Evolutionary conservation across 768 basidiomycete genomes (phyloP).

Genomic region (Gymnopilus dilepis): DNA sequence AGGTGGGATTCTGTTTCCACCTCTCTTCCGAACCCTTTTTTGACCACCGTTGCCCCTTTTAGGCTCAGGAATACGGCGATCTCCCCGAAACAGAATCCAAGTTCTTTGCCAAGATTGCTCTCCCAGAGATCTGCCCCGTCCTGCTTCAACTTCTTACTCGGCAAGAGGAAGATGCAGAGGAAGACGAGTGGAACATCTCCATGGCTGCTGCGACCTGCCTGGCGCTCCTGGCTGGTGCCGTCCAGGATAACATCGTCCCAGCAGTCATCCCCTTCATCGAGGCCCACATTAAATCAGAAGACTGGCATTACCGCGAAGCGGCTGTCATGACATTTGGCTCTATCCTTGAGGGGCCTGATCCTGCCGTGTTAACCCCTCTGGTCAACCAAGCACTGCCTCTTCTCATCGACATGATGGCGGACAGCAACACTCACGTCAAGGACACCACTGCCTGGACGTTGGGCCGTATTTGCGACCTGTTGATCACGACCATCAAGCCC

Average conservation of each 20-base stretch:
- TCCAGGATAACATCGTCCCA: constrained; percentile 88
- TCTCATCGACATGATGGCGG: constrained; percentile 94
- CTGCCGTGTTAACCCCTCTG: constrained; percentile 83
- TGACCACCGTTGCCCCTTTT: constrained; percentile 11
- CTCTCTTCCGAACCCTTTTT: constrained; percentile 2
- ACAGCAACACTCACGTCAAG: constrained; percentile 84
- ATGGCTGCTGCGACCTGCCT: constrained; percentile 97
- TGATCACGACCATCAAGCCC: constrained; percentile 85
- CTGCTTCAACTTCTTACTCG: constrained; percentile 85
- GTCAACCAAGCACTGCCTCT: constrained; percentile 94
- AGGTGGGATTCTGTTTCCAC: constrained; percentile 52
- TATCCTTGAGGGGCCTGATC: constrained; percentile 96
- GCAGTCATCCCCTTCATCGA: constrained; percentile 98
- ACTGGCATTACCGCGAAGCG: constrained; percentile 97
- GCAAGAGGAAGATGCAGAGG: constrained; percentile 96
- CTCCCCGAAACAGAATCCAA: constrained; percentile 84
- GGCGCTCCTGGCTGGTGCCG: constrained; percentile 85
- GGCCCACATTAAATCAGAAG: constrained; percentile 86
- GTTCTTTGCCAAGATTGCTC: constrained; percentile 91
- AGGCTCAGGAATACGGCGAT: constrained; percentile 93
- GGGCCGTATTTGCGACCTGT: constrained; percentile 90
- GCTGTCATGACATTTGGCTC: constrained; percentile 99
- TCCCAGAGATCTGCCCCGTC: constrained; percentile 94
- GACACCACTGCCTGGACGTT: constrained; percentile 99
- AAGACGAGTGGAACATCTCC: constrained; percentile 98